These are phyloP conservation scores for Spathaspora gorwiae DNA, from an alignment of 805 yeast genomes.

Conservation along the genomic window DNA sequence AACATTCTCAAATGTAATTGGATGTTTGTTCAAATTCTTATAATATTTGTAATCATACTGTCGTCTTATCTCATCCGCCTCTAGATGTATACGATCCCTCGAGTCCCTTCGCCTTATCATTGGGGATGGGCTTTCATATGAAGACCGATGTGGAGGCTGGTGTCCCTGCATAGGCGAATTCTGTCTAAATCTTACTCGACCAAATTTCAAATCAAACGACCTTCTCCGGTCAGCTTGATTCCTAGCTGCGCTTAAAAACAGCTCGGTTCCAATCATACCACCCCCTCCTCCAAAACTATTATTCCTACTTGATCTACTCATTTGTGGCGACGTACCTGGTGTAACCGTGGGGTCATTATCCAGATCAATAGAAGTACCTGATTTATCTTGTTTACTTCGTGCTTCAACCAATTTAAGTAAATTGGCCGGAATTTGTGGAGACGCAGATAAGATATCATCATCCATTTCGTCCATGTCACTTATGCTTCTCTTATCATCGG, in stretches of 20 bases:
- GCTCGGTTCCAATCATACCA: conserved; percentile 9
- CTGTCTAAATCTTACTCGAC: conserved; percentile 15
- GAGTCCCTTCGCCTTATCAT: conserved; percentile 2
- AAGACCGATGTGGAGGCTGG: not conserved
- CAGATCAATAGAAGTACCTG: conserved; percentile 14
- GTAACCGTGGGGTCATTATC: conserved; percentile 20
- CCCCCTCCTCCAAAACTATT: conserved; percentile 13
- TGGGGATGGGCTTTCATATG: conserved; percentile 6
- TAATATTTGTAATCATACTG: conserved; percentile 35
- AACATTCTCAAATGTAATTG: conserved; percentile 30
- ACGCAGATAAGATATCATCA: conserved; percentile 48
- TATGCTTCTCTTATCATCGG: conserved; percentile 18
- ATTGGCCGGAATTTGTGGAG: conserved; percentile 67
- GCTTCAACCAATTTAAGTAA: conserved; percentile 51
- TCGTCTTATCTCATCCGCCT: conserved; percentile 4
- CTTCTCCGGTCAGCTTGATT: conserved; percentile 21
- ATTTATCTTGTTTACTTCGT: conserved; percentile 30
- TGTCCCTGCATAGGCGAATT: conserved; percentile 4
- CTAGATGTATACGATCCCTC: conserved; percentile 8
- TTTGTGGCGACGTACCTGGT: conserved; percentile 30
- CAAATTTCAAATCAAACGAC: conserved; percentile 29
- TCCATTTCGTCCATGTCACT: conserved; percentile 41
- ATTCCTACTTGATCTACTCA: conserved; percentile 13
- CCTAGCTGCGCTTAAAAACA: conserved; percentile 14
- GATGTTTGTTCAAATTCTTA: conserved; percentile 32